These are phyloP conservation scores for Pleodorina starrii DNA, from an alignment of 139 green algal species.

Conservation along the genomic window DNA sequence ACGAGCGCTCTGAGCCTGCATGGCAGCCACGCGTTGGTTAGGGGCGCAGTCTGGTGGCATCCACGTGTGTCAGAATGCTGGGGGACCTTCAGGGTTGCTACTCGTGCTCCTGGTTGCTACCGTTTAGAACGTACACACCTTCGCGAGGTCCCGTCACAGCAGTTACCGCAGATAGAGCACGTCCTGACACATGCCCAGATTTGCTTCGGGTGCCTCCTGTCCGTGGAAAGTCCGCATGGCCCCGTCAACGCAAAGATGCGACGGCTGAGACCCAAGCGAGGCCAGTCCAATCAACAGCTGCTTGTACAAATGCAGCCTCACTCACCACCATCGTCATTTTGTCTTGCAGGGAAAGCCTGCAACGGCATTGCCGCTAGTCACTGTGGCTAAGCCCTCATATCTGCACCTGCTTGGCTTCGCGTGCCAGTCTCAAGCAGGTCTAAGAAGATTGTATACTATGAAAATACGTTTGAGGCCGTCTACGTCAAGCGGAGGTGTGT, in stretches of 20 bases:
- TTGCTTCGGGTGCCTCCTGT: neutral
- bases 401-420: neutral
- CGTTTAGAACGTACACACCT: neutral
- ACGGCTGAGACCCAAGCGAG: neutral
- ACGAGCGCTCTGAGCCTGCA: neutral
- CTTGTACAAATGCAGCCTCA: neutral
- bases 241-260: conserved; percentile 27
- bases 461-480: too few species aligned
- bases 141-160: neutral
- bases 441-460: too few species aligned
- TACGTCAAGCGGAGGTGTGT: too few species aligned
- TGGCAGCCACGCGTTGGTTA: too few species aligned
- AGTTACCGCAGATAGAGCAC: neutral
- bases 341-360: neutral
- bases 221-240: neutral
- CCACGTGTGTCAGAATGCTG: too few species aligned
- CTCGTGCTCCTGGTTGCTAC: too few species aligned
- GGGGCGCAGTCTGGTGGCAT: too few species aligned
- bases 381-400: neutral
- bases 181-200: conserved; percentile 32
- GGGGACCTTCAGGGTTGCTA: too few species aligned
- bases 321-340: neutral
- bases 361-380: neutral
- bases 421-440: too few species aligned
- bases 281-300: neutral